phyloP scores from a whole-genome alignment of 345 rosid genomes.

The Salix exigua region DNA sequence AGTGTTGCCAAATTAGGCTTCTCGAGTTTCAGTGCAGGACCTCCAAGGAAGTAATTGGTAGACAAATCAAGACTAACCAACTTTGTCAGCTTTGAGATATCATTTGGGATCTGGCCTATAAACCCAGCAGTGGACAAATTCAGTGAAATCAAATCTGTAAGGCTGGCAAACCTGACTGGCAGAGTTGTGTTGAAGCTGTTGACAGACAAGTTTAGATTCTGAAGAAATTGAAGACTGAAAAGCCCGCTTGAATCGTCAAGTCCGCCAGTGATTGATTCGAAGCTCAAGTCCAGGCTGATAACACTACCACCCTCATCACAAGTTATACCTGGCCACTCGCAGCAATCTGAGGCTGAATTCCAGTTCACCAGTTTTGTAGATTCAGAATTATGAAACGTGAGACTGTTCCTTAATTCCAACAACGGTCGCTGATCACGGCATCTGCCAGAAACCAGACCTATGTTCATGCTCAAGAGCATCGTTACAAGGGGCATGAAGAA shows the following conservation, averaged over 20 bases:
- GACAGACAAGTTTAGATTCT: conserved; percentile 35
- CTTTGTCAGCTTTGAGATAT: conserved; percentile 29
- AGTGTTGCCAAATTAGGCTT: conserved; percentile 30
- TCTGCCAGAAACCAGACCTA: conserved; percentile 12
- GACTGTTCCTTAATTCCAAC: too few relatives aligned
- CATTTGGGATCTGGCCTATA: conserved; percentile 32
- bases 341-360: conserved; percentile 30
- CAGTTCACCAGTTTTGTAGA: conserved; percentile 27
- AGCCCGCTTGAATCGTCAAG: conserved; percentile 32
- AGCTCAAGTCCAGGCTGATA: conserved; percentile 37
- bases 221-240: conserved; percentile 35
- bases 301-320: conserved; percentile 38
- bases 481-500: not conserved
- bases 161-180: conserved; percentile 28
- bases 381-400: too few relatives aligned
- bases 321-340: conserved; percentile 40
- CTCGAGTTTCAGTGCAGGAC: conserved; percentile 13
- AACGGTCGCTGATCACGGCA: conserved; percentile 47
- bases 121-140: conserved; percentile 44
- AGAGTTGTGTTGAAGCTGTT: conserved; percentile 22
- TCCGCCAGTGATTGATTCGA: conserved; percentile 27
- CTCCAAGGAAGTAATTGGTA: not conserved
- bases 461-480: not conserved
- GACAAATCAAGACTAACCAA: conserved; percentile 50
- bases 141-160: conserved; percentile 26